Evolutionary conservation across 768 basidiomycete genomes (phyloP), one percentile per base, ranked within the genome.

Genomic region (Piloderma croceum): DNA sequence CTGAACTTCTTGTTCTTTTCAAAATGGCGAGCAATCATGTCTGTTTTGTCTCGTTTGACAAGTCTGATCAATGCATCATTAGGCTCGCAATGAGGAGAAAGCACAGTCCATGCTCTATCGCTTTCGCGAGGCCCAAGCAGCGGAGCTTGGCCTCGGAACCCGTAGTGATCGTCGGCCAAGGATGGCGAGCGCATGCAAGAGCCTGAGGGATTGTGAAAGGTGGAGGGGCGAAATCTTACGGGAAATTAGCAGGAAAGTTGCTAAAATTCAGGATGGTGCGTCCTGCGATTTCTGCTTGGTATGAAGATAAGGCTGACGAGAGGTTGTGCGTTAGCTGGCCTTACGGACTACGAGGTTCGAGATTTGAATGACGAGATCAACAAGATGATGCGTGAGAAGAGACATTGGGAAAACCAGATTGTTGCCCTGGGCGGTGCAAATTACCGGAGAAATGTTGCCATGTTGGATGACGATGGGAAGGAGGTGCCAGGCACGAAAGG

Each of bases 81-180:
- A 90, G 92, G 92, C 93, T 46, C 85, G 93, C 62, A 97, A 98
- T 83, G 88, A 92, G 62, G 94, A 97, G 64, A 99, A 97, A 62
- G 90, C 92, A 2, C 92, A 94, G 63, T 90, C 86, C 13, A 91
- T 90, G 86, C 73, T 90, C 22, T 90, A 90, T 59, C 88, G 91
- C 43, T 97, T 99, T 66, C 85, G 94, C 40, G 92, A 98, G 66
- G 88, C 90, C 33, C 94, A 99, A 58, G 92, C 90, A 0, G 86
- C 87, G 23, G 93, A 97, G 69, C 82, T 98, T 51, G 93, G 94
- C 25, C 76, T 99, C 18, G 85, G 86, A 24, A 83, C 86, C 12
- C 78, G 88, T 34, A 71, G 67, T 7, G 93, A 93, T 61, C 78
- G 81, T n/a, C 71, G 93, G 27, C 94, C 92, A 32, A 76, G 86